Evolutionary conservation across 805 yeast species (phyloP).

Genomic region (Pichia phayaonensis): DNA sequence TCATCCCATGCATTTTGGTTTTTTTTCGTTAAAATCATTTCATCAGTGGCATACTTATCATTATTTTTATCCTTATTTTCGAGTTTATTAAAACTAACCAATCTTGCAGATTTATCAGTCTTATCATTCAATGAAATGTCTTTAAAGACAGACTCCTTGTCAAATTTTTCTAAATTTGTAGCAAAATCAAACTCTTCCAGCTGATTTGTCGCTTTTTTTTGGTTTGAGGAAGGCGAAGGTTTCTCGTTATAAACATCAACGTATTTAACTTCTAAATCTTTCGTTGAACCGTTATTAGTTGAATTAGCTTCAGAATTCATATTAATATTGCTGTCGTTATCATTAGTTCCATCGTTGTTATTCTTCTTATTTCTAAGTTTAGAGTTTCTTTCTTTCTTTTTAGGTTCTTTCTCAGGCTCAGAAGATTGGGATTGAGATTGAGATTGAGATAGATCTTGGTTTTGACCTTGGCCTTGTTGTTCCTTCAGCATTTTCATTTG

Average conservation of each 20-base stretch:
- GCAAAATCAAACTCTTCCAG: conserved; percentile 77
- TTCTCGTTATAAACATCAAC: conserved; percentile 8
- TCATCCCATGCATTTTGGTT: conserved; percentile 49
- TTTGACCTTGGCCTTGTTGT: conserved; percentile 2
- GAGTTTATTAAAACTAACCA: conserved; percentile 68
- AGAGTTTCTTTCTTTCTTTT: background rate
- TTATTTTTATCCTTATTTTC: conserved; percentile 33
- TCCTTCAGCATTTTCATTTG: conserved; percentile 12
- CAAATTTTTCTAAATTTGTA: conserved; percentile 72
- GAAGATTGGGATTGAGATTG: background rate
- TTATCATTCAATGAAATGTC: conserved; percentile 62
- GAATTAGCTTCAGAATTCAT: background rate
- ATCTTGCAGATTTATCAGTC: conserved; percentile 43
- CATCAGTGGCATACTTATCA: conserved; percentile 58
- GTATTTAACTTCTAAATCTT: conserved; percentile 4
- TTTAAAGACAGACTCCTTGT: conserved; percentile 71
- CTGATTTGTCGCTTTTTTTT: conserved; percentile 32
- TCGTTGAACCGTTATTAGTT: background rate
- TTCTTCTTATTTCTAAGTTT: conserved; percentile 20
- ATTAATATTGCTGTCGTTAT: conserved; percentile 1
- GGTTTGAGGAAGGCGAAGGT: background rate
- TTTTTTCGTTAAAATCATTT: conserved; percentile 55
- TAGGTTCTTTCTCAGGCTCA: background rate
- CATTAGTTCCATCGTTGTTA: conserved; percentile 10
- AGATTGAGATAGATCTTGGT: no score